Evolutionary conservation across 2,329 filamentous ascomycete genomes (phyloP), one percentile per base, ranked within the genome.

Genomic region (Chaetomiaceae sp.): DNA sequence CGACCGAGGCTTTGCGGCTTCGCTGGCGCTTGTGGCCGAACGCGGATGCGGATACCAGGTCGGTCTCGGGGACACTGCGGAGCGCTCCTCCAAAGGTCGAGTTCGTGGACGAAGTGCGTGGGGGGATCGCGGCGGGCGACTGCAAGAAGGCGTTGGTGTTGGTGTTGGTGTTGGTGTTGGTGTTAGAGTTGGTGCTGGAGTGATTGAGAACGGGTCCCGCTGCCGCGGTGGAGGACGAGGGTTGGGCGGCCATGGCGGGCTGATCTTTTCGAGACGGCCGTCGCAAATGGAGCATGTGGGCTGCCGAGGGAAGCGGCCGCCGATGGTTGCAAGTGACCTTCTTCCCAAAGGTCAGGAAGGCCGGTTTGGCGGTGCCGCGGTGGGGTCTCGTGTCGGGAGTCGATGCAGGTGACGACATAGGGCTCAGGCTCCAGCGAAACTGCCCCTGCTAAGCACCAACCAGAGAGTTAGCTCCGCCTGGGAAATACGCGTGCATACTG

Each of bases 61-160:
- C 76, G 51, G 75, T 75, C 65, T 88, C 85, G 20, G 80, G 70
- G 21, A 87, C 75, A 32, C 80, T 74, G 18, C 72, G 75, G 20
- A 84, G 69, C 23, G 77, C 71, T 32, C 73, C 66, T 48, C 43
- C 62, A 61, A 30, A 62, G 23, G 54, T 51, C 20, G 56, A 60
- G 58, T 77, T 75, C 52, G 80, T 82, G 1, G 85, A 88, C 51
- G 87, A 90, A 41, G 84, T 89, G 58, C 87, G 80, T 3, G 85
- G 84, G 18, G 88, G 87, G 51, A 90, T 89, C 33, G 78, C 76
- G 67, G 81, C 84, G 49, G 85, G 84, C n/a, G 78, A 80, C 53
- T 73, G 72, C 48, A 75, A 68, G 55, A 68, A 67, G 57, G 65
- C 58, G 34, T 64, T 61, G 32, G 1, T 36, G 43, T 23, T 36